Evolutionary conservation across 345 rosid species (phyloP).

Genomic region (Citrus sinensis): DNA sequence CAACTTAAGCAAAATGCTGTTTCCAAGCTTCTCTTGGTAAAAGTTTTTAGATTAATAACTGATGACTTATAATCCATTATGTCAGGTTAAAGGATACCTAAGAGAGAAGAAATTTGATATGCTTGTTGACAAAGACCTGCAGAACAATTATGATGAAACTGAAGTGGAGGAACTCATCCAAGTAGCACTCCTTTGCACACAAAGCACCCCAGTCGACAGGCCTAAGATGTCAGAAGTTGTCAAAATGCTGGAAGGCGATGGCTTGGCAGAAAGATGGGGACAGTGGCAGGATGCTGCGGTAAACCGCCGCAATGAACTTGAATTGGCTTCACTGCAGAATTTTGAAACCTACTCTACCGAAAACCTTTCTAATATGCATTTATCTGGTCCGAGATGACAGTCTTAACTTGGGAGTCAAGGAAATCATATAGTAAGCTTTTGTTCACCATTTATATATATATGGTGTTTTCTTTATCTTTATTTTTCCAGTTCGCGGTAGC

Average conservation of each 20-base stretch:
- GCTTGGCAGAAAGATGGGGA: slow-evolving; percentile 13
- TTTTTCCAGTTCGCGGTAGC: neutral
- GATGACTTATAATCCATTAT: neutral
- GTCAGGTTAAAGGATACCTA: slow-evolving; percentile 9
- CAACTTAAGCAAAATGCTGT: neutral
- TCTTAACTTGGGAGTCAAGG: neutral
- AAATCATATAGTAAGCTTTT: neutral
- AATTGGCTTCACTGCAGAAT: slow-evolving; percentile 14
- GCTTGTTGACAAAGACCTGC: slow-evolving; percentile 14
- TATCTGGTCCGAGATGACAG: slow-evolving; percentile 37
- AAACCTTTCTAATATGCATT: slow-evolving; percentile 26
- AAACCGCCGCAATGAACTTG: slow-evolving; percentile 18
- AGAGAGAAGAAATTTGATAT: slow-evolving; percentile 5
- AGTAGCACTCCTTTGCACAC: slow-evolving; percentile 18
- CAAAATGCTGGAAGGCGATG: slow-evolving; percentile 18
- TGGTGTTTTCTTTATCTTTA: neutral
- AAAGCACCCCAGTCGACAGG: slow-evolving; percentile 7
- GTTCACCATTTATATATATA: no score
- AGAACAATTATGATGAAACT: slow-evolving; percentile 7
- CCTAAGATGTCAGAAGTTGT: slow-evolving; percentile 19
- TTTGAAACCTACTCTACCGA: slow-evolving; percentile 33
- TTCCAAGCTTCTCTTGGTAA: neutral
- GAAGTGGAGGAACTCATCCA: slow-evolving; percentile 15
- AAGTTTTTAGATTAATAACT: neutral
- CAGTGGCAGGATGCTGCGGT: slow-evolving; percentile 21